phyloP scores from a whole-genome alignment of 805 yeast genomes.

The Metschnikowia dekortorum region DNA sequence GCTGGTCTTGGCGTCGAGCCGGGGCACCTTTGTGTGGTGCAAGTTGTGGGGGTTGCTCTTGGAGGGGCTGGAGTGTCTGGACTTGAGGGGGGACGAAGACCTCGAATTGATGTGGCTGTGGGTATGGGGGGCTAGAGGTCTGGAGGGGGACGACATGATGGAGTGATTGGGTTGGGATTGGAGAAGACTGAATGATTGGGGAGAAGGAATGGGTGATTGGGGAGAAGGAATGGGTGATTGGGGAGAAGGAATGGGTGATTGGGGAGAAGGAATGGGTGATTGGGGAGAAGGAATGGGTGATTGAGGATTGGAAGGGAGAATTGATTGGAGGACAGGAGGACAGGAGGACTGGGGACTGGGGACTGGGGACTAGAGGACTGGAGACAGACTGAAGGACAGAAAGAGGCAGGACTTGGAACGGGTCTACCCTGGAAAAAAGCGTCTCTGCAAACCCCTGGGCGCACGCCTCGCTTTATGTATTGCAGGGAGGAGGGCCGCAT shows the following conservation, averaged over 20 bases:
- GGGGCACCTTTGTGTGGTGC: conserved; percentile 12
- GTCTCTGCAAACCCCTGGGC: too few relatives aligned
- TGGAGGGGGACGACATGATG: conserved; percentile 12
- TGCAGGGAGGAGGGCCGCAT: not conserved
- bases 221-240: not conserved
- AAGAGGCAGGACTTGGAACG: too few relatives aligned
- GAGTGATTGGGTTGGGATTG: too few relatives aligned
- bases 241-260: not conserved
- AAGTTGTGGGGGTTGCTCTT: conserved; percentile 4
- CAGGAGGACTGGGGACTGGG: too few relatives aligned
- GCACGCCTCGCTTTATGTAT: not conserved
- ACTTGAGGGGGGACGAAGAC: conserved; percentile 14
- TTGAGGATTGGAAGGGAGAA: too few relatives aligned
- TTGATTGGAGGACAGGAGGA: too few relatives aligned
- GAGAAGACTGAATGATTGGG: too few relatives aligned
- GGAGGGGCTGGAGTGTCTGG: conserved; percentile 11
- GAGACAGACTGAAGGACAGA: too few relatives aligned
- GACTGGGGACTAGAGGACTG: too few relatives aligned
- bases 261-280: not conserved
- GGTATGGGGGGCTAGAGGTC: conserved; percentile 16
- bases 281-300: not conserved
- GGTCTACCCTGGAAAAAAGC: not conserved
- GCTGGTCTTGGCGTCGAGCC: conserved; percentile 5
- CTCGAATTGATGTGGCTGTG: conserved; percentile 16
- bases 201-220: not conserved